phyloP scores from a whole-genome alignment of 306 rosid genomes.

The Abrus precatorius region DNA sequence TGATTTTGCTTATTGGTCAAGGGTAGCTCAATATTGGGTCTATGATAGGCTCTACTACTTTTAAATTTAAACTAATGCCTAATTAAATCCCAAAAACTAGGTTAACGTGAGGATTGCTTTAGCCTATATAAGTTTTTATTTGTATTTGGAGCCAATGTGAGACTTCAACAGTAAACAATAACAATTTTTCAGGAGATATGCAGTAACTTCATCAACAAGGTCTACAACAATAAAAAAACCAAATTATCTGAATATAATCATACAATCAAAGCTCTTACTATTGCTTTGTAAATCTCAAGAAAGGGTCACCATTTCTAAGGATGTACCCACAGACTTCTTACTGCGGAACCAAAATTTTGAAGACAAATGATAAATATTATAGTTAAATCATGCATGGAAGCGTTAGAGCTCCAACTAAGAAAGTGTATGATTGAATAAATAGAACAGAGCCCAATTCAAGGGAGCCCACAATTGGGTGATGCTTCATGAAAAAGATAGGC shows the following conservation, averaged over 20 bases:
- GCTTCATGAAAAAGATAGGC: neutral
- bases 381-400: conserved; percentile 7
- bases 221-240: conserved; percentile 9
- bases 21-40: too few relatives aligned
- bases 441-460: neutral
- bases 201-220: neutral
- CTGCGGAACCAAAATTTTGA: neutral
- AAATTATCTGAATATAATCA: conserved; percentile 5
- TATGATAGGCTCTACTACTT: too few relatives aligned
- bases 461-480: neutral
- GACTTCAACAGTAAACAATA: neutral
- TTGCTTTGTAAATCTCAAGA: neutral
- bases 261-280: neutral
- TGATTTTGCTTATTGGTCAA: too few relatives aligned
- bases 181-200: neutral
- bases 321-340: neutral
- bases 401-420: neutral
- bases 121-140: too few relatives aligned
- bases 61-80: too few relatives aligned
- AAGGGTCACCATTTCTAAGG: neutral
- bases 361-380: conserved; percentile 11
- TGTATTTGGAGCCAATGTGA: too few relatives aligned
- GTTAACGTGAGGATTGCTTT: too few relatives aligned
- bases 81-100: too few relatives aligned
- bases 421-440: neutral